Evolutionary conservation across 106 monocot genomes (phyloP).

Genomic region (Chionographis japonica): DNA sequence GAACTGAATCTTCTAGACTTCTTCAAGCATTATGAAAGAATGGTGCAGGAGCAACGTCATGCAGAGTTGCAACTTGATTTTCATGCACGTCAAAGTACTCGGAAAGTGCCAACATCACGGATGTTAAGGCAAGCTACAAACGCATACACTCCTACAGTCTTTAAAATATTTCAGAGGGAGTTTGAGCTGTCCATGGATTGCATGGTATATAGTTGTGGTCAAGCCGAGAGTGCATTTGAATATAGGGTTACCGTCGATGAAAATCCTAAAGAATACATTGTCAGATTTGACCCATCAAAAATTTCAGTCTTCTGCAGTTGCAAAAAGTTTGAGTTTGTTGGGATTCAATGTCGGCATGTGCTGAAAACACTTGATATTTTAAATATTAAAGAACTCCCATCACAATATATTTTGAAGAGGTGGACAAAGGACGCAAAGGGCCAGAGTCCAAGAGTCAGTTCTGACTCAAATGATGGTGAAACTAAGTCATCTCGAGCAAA

Average conservation of each 20-base stretch:
- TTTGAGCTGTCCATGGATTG: constrained; percentile 24
- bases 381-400: constrained; percentile 32
- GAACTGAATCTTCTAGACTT: constrained; percentile 18
- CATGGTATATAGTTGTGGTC: constrained; percentile 16
- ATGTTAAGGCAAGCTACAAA: constrained; percentile 33
- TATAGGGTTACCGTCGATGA: constrained; percentile 24
- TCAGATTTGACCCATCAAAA: constrained; percentile 22
- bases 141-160: constrained; percentile 27
- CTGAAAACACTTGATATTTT: constrained; percentile 29
- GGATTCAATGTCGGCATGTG: constrained; percentile 36
- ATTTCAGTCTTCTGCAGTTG: constrained; percentile 20
- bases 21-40: constrained; percentile 24
- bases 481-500: background rate
- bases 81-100: constrained; percentile 7
- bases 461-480: constrained; percentile 2
- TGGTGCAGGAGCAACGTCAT: constrained; percentile 12
- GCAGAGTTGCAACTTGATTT: constrained; percentile 20
- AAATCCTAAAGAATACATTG: constrained; percentile 13
- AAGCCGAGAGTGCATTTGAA: constrained; percentile 7
- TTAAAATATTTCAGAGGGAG: constrained; percentile 26
- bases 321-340: constrained; percentile 26
- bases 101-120: constrained; percentile 9
- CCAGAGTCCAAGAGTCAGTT: background rate
- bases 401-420: constrained; percentile 22
- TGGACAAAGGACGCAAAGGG: constrained; percentile 32